Evolutionary conservation across 306 rosid species (phyloP).

Genomic region (Vicia villosa): DNA sequence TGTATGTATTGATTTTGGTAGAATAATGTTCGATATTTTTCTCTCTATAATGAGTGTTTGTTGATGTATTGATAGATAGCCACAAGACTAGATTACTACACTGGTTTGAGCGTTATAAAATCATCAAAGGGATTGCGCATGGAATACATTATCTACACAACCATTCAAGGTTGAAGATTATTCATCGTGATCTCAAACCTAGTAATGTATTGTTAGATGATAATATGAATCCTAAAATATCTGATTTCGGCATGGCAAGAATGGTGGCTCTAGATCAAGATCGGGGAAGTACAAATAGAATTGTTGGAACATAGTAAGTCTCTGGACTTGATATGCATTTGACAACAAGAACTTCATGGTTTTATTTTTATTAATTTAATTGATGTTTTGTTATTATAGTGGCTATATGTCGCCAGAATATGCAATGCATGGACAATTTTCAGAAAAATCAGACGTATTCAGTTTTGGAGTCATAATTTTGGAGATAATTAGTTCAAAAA

Average conservation of each 20-base stretch:
- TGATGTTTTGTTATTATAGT: neutral
- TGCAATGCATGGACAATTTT: slow-evolving; percentile 43
- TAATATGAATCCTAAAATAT: slow-evolving; percentile 56
- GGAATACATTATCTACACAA: slow-evolving; percentile 60
- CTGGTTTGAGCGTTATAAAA: slow-evolving; percentile 48
- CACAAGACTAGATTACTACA: slow-evolving; percentile 24
- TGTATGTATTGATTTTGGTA: neutral
- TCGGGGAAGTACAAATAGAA: slow-evolving; percentile 42
- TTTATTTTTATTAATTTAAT: neutral
- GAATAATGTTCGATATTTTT: neutral
- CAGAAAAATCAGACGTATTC: slow-evolving; percentile 39
- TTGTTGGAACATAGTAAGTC: slow-evolving; percentile 67
- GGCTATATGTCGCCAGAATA: slow-evolving; percentile 49
- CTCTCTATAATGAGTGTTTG: neutral
- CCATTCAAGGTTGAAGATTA: slow-evolving; percentile 55
- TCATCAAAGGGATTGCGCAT: slow-evolving; percentile 50
- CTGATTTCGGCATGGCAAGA: slow-evolving; percentile 70
- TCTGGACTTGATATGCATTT: neutral
- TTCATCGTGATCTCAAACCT: slow-evolving; percentile 67
- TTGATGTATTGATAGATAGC: slow-evolving; percentile 34
- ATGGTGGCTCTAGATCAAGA: slow-evolving; percentile 45
- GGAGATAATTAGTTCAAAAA: slow-evolving; percentile 45
- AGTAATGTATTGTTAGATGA: slow-evolving; percentile 58
- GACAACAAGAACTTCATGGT: neutral
- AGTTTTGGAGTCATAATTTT: slow-evolving; percentile 47